Percentiles rank a stretch among this genome's conserved stretches.
Evolutionary conservation across 1,284 basidiomycete species (phyloP).

Genomic region (Laetiporus sulphureus): DNA sequence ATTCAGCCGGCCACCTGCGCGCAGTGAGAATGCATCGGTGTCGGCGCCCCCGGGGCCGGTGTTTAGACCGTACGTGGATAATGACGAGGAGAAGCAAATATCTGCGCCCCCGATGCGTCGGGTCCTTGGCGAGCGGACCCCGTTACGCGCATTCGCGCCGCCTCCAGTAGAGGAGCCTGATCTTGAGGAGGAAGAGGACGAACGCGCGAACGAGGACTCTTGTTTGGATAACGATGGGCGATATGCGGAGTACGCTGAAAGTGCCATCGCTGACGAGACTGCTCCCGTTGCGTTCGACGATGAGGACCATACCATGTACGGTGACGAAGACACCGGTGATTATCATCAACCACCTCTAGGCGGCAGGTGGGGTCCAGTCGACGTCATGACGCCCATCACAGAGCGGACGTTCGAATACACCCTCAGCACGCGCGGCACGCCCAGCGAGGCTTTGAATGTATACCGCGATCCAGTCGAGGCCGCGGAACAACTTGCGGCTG

Average conservation of each 20-base stretch:
- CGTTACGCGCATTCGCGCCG: conserved; percentile 20
- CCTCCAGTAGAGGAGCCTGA: conserved; percentile 15
- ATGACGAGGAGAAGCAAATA: conserved; percentile 6
- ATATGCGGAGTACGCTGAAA: conserved; percentile 11
- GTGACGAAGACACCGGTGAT: conserved; percentile 34
- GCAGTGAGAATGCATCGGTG: conserved; percentile 29
- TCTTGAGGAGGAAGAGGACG: conserved; percentile 9
- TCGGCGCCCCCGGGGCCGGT: conserved; percentile 11
- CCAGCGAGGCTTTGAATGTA: conserved; percentile 27
- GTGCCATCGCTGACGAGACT: conserved; percentile 4
- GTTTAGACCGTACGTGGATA: conserved; percentile 40
- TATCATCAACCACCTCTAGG: conserved; percentile 52
- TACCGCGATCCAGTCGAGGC: conserved; percentile 42
- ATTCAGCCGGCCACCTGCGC: conserved; percentile 56
- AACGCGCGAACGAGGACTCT: conserved; percentile 4
- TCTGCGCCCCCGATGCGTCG: conserved; percentile 12
- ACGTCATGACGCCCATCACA: conserved; percentile 92
- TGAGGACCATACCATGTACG: conserved; percentile 16
- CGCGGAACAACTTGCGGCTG: conserved; percentile 30
- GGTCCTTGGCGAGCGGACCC: conserved; percentile 18
- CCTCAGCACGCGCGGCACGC: conserved; percentile 50
- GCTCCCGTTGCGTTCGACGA: conserved; percentile 12
- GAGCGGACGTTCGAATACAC: conserved; percentile 89
- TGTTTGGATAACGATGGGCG: conserved; percentile 13
- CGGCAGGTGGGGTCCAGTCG: conserved; percentile 70